Evolutionary conservation across 495 filamentous ascomycete genomes (phyloP).

Genomic region (Podospora sp.): DNA sequence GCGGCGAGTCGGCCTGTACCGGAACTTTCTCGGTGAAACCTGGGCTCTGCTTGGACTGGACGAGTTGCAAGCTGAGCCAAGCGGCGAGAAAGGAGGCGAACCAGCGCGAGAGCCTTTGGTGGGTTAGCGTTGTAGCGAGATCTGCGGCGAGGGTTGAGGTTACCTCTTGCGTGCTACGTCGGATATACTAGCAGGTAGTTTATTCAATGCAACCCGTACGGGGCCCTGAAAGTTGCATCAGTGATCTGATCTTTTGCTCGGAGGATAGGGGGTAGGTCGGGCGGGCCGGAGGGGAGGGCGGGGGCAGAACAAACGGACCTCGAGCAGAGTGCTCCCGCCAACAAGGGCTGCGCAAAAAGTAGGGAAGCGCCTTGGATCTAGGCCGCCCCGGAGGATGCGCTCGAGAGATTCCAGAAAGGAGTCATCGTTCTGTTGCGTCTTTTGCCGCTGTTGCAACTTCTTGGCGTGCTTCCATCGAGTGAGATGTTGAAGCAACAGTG

Average conservation of each 20-base stretch:
- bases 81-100: constrained; percentile 53
- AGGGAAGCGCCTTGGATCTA: constrained; percentile 68
- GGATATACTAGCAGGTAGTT: constrained; percentile 29
- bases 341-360: constrained; percentile 78
- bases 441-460: constrained; percentile 34
- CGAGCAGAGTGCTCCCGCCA: constrained; percentile 76
- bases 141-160: neutral
- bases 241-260: constrained; percentile 5
- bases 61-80: constrained; percentile 52
- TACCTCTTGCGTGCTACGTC: constrained; percentile 36
- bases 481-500: constrained; percentile 53
- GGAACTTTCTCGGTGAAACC: constrained; percentile 41
- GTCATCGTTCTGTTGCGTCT: constrained; percentile 21
- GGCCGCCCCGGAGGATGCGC: constrained; percentile 48
- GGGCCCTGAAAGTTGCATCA: constrained; percentile 34
- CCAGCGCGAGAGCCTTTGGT: constrained; percentile 47
- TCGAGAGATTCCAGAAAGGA: constrained; percentile 45
- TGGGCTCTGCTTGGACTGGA: constrained; percentile 49
- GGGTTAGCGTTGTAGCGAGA: constrained; percentile 10
- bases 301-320: constrained; percentile 46
- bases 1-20: constrained; percentile 25
- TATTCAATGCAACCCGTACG: constrained; percentile 30
- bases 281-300: too few species aligned
- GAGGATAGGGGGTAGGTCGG: neutral
- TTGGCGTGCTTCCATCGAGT: constrained; percentile 44